Evolutionary conservation across 164 flowering plant species (phyloP), one percentile per base, ranked within the genome.

Genomic region (Vitis vinifera): DNA sequence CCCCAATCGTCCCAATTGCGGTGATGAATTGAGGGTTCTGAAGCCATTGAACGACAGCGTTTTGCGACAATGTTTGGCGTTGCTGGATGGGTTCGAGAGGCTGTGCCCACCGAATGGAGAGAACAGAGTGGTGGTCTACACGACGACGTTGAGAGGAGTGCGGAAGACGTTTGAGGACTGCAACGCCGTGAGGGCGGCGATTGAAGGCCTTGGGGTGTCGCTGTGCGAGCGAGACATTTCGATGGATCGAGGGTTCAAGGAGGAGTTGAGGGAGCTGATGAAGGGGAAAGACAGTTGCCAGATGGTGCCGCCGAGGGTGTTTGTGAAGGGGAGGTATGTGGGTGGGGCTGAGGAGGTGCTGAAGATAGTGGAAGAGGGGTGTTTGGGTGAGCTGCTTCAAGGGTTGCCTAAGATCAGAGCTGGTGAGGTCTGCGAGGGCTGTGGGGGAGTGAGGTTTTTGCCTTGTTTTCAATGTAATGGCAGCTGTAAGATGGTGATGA

Each of bases 301-400:
- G 9, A n/a, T 66, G 60, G 65, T 82, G 10, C 88, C 85, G 2
- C 97, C 98, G 0, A 80, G 84, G 76, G 88, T 93, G 55, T 96
- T 96, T 70, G 81, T 96, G 59, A 86, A 79, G 63, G 98, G 98
- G 44, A 85, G 86, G 71, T 88, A 90, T 60, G 66, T 96, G 2
- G 98, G 98, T 15, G 98, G 97, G 31, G 89, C 80, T 3, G 97
- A 93, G 30, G 97, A 96, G 73, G 86, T 93, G 27, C n/a, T 88
- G 78, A 80, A 75, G 51, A 69, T 91, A 8, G 83, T 80, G 10
- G 99, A 93, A 68, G 97, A 89, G 37, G 97, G 97, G 0, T 30
- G 64, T 55, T 70, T 93, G 23, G 71, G 71, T 19, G 76, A 75
- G 13, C 55, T 93, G 53, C 77, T 92, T 10, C 73, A 85, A 7